phyloP scores from a whole-genome alignment of 2,329 filamentous ascomycete species.

The Nemania serpens region DNA sequence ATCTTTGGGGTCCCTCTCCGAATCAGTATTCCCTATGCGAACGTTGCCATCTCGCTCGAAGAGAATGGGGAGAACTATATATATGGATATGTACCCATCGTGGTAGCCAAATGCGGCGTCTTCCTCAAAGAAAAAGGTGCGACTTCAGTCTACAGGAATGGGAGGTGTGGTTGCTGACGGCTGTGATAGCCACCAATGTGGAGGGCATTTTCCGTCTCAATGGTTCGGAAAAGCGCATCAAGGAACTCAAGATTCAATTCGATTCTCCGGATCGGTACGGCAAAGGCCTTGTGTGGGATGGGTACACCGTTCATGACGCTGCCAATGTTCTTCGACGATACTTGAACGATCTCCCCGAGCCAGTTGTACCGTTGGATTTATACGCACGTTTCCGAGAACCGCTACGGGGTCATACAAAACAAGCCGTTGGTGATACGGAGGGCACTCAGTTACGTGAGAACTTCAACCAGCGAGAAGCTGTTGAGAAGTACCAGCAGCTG shows the following conservation, averaged over 20 bases:
- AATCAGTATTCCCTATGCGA: slow-evolving; percentile 95
- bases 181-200: slow-evolving; percentile 76
- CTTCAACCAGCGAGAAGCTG: slow-evolving; percentile 76
- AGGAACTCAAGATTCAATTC: slow-evolving; percentile 89
- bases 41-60: slow-evolving; percentile 96
- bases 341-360: slow-evolving; percentile 93
- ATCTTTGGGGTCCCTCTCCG: slow-evolving; percentile 95
- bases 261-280: slow-evolving; percentile 95
- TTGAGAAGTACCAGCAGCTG: slow-evolving; percentile 81
- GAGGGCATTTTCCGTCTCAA: slow-evolving; percentile 97
- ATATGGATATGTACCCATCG: slow-evolving; percentile 97
- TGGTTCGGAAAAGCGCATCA: slow-evolving; percentile 97
- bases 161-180: slow-evolving; percentile 31
- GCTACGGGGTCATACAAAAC: slow-evolving; percentile 71
- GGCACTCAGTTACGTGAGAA: slow-evolving; percentile 72
- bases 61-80: slow-evolving; percentile 94
- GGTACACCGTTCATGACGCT: slow-evolving; percentile 97
- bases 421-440: slow-evolving; percentile 72
- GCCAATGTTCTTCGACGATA: slow-evolving; percentile 95
- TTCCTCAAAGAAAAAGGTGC: slow-evolving; percentile 97
- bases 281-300: slow-evolving; percentile 95
- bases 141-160: slow-evolving; percentile 34
- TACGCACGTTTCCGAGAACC: slow-evolving; percentile 92
- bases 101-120: slow-evolving; percentile 97
- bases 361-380: slow-evolving; percentile 91